Base-by-base conservation (phyloP, 2,329 filamentous ascomycete species). In the Venturia carpophila region DNA sequence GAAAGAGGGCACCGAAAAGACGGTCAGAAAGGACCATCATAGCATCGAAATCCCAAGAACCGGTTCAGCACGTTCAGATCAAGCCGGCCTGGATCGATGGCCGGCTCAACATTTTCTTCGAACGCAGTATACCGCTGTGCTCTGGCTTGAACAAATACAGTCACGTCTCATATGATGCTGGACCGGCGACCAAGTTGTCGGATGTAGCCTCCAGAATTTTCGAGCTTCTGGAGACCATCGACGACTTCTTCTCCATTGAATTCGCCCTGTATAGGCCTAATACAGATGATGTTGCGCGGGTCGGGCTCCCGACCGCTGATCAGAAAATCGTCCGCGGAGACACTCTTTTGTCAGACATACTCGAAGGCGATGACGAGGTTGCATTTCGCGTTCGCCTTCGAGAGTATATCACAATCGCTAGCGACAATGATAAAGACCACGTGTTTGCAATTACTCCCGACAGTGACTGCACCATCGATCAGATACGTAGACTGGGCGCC, bases 201-300 rank as follows among this genome's bases (percentile, higher is more conserved):
- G 27, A 58, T 58, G 30, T 58, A 3, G 27, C 30, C 30, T 58
- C 52, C 3, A 58, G 9, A 7, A 37, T 58, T 13, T 58, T 34
- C 30, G 30, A 34, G 7, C 10, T 19, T 13, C 52, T 58, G 27
- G 9, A 21, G 5, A 13, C 19, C 15, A n/a, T 58, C 10, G 52
- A 58, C 52, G 52, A 58, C 19, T 58, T 58, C 30, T 58, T 58
- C 19, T 58, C 52, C 6, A n/a, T 58, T 19, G 52, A 58, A 21
- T 58, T 39, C 30, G 52, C 52, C 19, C 37, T 58, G 24, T 58
- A 58, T 27, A 58, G 37, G 17, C 19, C 30, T 37, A 17, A 58
- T 37, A 21, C 52, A 58, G 30, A 58, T 37, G 52, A 37, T 10
- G 30, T 58, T n/a, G 17, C 19, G 5, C 15, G n/a, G 15, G 6